phyloP scores from a whole-genome alignment of 2,329 filamentous ascomycete genomes.

The Neopestalotiopsis sp. region DNA sequence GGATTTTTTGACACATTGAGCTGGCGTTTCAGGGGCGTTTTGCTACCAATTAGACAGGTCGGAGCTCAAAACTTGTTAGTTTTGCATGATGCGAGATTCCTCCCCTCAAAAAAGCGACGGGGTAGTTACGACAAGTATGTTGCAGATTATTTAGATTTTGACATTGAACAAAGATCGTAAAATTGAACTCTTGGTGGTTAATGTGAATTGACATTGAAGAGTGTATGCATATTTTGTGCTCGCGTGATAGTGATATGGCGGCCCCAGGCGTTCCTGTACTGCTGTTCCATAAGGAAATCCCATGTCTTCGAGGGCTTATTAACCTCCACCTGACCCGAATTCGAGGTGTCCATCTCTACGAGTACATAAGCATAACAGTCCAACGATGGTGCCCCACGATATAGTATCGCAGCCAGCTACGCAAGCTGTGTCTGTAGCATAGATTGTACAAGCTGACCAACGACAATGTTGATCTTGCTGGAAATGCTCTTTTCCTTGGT shows the following conservation, averaged over 20 bases:
- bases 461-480: conserved; percentile 32
- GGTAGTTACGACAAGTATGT: neutral
- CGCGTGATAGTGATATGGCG: neutral
- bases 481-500: conserved; percentile 32
- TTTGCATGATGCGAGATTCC: neutral
- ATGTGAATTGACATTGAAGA: neutral
- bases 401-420: neutral
- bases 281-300: neutral
- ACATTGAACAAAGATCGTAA: neutral
- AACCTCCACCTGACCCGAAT: neutral
- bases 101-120: neutral
- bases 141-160: neutral
- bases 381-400: neutral
- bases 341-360: no score
- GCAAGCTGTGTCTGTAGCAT: conserved; percentile 21
- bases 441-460: conserved; percentile 30
- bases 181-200: neutral
- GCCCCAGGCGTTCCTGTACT: neutral
- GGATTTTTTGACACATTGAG: neutral
- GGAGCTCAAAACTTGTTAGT: neutral
- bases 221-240: neutral
- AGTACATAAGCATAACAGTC: neutral
- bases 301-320: neutral
- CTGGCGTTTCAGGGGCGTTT: conserved; percentile 11
- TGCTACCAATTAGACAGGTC: conserved; percentile 8